phyloP scores from a whole-genome alignment of 2,329 filamentous ascomycete genomes.

The Microsporum ferrugineum region DNA sequence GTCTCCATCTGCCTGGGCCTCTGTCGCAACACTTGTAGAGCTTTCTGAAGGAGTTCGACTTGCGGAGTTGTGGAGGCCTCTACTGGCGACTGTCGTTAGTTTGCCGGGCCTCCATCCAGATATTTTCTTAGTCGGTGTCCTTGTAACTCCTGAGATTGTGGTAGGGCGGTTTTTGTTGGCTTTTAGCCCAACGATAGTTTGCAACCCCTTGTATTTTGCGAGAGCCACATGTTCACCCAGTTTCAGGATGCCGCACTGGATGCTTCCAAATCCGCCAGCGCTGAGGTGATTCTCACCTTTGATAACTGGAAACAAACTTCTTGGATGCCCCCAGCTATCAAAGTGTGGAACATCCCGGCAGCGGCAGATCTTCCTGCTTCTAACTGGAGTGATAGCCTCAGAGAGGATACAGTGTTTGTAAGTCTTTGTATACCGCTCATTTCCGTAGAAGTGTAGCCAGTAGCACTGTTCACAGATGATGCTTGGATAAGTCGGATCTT shows the following conservation, averaged over 20 bases:
- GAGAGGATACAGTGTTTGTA: constrained; percentile 27
- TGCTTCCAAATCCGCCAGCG: background rate
- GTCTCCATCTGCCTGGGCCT: constrained; percentile 15
- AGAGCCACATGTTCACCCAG: constrained; percentile 13
- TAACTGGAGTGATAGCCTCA: constrained; percentile 6
- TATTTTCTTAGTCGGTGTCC: background rate
- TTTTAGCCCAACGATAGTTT: background rate
- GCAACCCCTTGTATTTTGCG: constrained; percentile 12
- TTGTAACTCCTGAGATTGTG: background rate
- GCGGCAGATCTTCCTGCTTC: constrained; percentile 20
- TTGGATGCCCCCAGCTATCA: constrained; percentile 14
- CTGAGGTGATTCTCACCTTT: constrained; percentile 5
- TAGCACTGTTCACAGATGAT: constrained; percentile 31
- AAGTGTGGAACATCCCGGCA: constrained; percentile 16
- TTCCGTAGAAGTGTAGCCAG: constrained; percentile 20
- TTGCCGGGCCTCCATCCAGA: background rate
- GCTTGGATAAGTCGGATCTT: constrained; percentile 1
- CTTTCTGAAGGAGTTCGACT: background rate
- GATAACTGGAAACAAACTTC: constrained; percentile 7
- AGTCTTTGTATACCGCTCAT: constrained; percentile 8
- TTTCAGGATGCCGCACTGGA: constrained; percentile 11
- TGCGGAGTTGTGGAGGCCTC: too few species aligned
- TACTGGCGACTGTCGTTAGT: background rate
- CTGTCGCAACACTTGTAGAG: background rate
- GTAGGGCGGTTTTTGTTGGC: constrained; percentile 3